Base-by-base conservation (phyloP, 257 asterid species). In the Coffea eugenioides region DNA sequence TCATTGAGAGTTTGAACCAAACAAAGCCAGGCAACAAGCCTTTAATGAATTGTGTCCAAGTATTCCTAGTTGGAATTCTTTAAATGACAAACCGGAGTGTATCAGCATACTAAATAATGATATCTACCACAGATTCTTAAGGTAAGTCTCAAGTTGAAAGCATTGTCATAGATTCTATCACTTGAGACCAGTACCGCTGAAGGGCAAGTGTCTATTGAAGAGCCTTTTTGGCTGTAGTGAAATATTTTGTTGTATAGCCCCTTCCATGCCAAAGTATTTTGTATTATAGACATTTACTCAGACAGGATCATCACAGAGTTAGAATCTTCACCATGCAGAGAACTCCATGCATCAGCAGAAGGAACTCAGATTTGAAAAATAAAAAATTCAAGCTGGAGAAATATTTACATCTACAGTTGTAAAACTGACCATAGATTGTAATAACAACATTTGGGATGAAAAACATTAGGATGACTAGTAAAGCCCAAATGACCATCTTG, bases 391-490 rank as follows among this genome's bases (percentile, higher is more conserved):
- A 74, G 46, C 34, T 31, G 34, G 43, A 39, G 43, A 39, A 39
- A 25, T 56, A 64, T 16, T 5, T 73, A 20, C 11, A 73, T 49
- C 46, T 61, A 54, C 49, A 2, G 51, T 75, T 64, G 3, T 23
- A 65, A 73, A 84, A 86, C 92, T 83, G 21, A 95, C 98, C 97
- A 64, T 92, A 95, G 74, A 93, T 57, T 69, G 88, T 77, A 34
- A 88, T 75, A 84, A 94, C 51, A 49, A 51, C 87, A 67, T 92
- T 94, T 64, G 99, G 99, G 81, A 96, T 84, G 86, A 96, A 92
- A 86, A 94, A 92, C 97, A 96, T 92, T 88, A 96, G 94, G 83
- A 88, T 75, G 66, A 86, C 76, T 75, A 96, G 91, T 91, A 94
- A 86, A 85, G 90, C 83, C 99, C 99, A 94, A 84, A 92, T 73